phyloP scores from a whole-genome alignment of 352 stramenopile genomes.

The Globisporangium cylindrosporum region DNA sequence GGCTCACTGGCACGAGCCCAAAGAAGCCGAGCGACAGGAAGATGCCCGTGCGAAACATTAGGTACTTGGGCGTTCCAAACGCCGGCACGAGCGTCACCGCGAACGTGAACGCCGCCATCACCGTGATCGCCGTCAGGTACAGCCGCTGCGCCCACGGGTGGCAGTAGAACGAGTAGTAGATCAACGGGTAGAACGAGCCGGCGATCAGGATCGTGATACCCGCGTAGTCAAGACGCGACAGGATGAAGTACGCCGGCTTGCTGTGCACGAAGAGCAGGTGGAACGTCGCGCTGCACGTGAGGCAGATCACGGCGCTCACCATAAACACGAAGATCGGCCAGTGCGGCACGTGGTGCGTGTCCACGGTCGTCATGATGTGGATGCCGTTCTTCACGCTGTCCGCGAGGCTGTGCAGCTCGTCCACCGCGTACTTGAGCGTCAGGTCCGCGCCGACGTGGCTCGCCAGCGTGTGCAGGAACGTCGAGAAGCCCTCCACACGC shows the following conservation, averaged over 20 bases:
- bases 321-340: constrained; percentile 88
- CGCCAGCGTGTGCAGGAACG: constrained; percentile 65
- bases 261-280: constrained; percentile 86
- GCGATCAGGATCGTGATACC: constrained; percentile 87
- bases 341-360: constrained; percentile 72
- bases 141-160: constrained; percentile 54
- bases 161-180: constrained; percentile 91
- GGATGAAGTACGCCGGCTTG: constrained; percentile 64
- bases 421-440: constrained; percentile 71
- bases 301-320: constrained; percentile 74
- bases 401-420: constrained; percentile 67
- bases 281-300: constrained; percentile 81
- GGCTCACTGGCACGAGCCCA: constrained; percentile 67
- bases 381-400: constrained; percentile 81
- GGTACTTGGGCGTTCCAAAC: constrained; percentile 73
- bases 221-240: constrained; percentile 81
- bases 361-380: constrained; percentile 61
- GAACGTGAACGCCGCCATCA: constrained; percentile 70
- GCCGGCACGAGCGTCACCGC: constrained; percentile 60
- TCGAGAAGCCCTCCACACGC: constrained; percentile 65
- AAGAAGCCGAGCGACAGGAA: constrained; percentile 85
- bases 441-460: constrained; percentile 72
- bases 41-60: constrained; percentile 66
- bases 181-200: constrained; percentile 82
- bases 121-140: constrained; percentile 68